Evolutionary conservation across 2,329 filamentous ascomycete genomes (phyloP).

Genomic region (Phialemonium atrogriseum): DNA sequence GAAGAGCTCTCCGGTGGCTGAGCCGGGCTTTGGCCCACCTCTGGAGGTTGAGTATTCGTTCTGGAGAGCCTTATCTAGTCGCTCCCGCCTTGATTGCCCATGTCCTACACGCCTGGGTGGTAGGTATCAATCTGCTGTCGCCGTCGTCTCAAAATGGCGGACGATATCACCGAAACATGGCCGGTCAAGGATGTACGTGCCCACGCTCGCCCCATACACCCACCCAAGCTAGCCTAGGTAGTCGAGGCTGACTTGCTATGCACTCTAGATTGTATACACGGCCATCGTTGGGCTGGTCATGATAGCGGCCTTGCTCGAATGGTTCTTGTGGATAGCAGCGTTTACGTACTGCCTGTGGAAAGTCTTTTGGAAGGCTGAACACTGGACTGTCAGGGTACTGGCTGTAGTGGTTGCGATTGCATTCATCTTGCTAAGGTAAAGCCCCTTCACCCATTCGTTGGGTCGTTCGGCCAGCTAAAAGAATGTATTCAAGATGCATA

Average conservation of each 20-base stretch:
- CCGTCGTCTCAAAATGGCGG: slow-evolving; percentile 27
- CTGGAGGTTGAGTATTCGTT: too few relatives aligned
- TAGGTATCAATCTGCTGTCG: too few relatives aligned
- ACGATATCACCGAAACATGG: slow-evolving; percentile 36
- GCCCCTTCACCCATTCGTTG: slow-evolving; percentile 1
- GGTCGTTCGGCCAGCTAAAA: slow-evolving; percentile 8
- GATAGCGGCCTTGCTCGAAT: slow-evolving; percentile 79
- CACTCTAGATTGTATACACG: slow-evolving; percentile 70
- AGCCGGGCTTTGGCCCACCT: too few relatives aligned
- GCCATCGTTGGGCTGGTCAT: slow-evolving; percentile 73
- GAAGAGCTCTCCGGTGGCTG: too few relatives aligned
- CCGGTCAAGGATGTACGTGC: slow-evolving; percentile 38
- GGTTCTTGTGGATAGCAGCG: slow-evolving; percentile 90
- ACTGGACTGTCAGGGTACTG: slow-evolving; percentile 72
- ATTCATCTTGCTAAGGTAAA: slow-evolving; percentile 70
- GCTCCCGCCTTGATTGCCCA: too few relatives aligned
- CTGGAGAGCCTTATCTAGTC: too few relatives aligned
- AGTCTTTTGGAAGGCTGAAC: slow-evolving; percentile 81
- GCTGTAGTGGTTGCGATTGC: slow-evolving; percentile 65
- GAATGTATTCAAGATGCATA: slow-evolving; percentile 50
- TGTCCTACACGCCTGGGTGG: too few relatives aligned
- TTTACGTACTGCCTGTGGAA: slow-evolving; percentile 89
- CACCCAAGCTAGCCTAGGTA: slow-evolving; percentile 1
- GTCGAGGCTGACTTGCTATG: slow-evolving; percentile 8
- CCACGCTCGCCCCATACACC: too few relatives aligned